Conservation (phyloP, 1,284 basidiomycete genomes). For the Ganoderma lingzhi region DNA sequence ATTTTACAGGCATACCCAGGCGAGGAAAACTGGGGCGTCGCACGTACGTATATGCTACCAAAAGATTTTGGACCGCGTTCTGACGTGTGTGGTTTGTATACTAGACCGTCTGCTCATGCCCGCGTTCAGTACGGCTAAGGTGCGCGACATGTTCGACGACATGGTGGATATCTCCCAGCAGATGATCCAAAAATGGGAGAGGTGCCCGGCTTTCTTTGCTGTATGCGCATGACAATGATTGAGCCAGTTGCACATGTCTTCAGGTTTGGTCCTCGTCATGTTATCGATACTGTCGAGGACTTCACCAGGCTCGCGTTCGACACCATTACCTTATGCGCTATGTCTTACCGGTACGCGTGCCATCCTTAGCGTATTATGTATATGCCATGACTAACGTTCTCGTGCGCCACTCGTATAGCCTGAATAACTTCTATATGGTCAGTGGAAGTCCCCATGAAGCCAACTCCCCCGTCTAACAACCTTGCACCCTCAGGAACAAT, state of each 20-base stretch:
- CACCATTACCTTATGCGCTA: conserved; percentile 53
- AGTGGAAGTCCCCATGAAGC: not conserved
- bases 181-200: conserved; percentile 56
- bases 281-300: conserved; percentile 55
- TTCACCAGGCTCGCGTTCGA: conserved; percentile 59
- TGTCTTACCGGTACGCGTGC: conserved; percentile 50
- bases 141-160: conserved; percentile 58
- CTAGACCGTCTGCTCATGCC: conserved; percentile 61
- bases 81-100: conserved; percentile 1
- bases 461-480: conserved; percentile 3
- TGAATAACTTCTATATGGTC: conserved; percentile 52
- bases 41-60: conserved; percentile 44
- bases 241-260: not conserved
- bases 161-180: conserved; percentile 61
- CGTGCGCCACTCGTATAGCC: conserved; percentile 28
- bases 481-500: conserved; percentile 37
- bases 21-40: conserved; percentile 59
- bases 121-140: conserved; percentile 55
- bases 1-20: conserved; percentile 44
- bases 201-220: conserved; percentile 37
- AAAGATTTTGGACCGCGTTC: not conserved
- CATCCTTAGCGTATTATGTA: not conserved
- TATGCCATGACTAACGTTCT: not conserved
- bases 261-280: conserved; percentile 52
- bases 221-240: no score